phyloP scores from a whole-genome alignment of 495 filamentous ascomycete genomes.

The Rusavskia elegans region DNA sequence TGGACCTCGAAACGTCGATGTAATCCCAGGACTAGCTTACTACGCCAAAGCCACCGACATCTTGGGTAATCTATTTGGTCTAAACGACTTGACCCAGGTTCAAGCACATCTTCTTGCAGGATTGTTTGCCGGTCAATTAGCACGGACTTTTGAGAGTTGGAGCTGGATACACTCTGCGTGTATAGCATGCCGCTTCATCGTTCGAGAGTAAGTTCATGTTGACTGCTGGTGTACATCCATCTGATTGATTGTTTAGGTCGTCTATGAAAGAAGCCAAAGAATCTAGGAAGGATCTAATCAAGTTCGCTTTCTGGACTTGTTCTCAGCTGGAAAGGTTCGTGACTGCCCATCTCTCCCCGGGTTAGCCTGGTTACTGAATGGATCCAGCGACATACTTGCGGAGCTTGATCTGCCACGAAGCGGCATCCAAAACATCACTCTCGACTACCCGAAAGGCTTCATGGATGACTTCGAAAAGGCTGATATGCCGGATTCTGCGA shows the following conservation, averaged over 20 bases:
- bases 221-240: neutral
- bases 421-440: slow-evolving; percentile 41
- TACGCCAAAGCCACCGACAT: slow-evolving; percentile 78
- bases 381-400: slow-evolving; percentile 70
- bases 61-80: slow-evolving; percentile 64
- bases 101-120: slow-evolving; percentile 79
- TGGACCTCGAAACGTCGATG: slow-evolving; percentile 55
- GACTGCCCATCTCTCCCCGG: neutral
- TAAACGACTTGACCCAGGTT: slow-evolving; percentile 62
- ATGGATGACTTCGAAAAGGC: slow-evolving; percentile 7
- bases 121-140: slow-evolving; percentile 76
- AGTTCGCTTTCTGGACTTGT: slow-evolving; percentile 86
- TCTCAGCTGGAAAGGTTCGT: slow-evolving; percentile 78
- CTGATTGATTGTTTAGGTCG: neutral
- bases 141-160: slow-evolving; percentile 77
- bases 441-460: slow-evolving; percentile 11
- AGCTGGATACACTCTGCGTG: slow-evolving; percentile 72
- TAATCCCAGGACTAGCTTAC: slow-evolving; percentile 77
- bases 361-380: neutral
- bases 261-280: slow-evolving; percentile 7
- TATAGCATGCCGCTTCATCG: slow-evolving; percentile 55
- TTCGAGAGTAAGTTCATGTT: slow-evolving; percentile 47
- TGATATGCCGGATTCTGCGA: slow-evolving; percentile 5
- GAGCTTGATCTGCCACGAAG: slow-evolving; percentile 74
- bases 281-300: slow-evolving; percentile 36